phyloP scores from a whole-genome alignment of 441 rosid genomes.

The Arabidopsis hybrid region DNA sequence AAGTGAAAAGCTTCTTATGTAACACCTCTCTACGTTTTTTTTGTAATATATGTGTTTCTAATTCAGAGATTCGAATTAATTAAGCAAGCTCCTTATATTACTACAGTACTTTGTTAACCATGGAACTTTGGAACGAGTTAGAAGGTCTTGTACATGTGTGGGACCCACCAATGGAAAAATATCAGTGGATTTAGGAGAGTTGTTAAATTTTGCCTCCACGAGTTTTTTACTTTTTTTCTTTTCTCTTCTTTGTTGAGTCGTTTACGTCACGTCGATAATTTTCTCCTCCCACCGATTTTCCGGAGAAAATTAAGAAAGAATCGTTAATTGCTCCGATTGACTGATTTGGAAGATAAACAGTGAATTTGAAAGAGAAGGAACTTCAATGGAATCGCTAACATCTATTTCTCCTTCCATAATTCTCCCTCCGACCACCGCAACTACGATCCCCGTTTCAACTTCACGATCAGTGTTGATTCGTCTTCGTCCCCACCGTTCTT shows the following conservation, averaged over 20 bases:
- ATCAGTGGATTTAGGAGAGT: neutral
- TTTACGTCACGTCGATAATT: slow-evolving; percentile 56
- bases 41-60: slow-evolving; percentile 30
- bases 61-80: slow-evolving; percentile 22
- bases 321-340: slow-evolving; percentile 13
- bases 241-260: slow-evolving; percentile 14
- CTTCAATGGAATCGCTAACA: slow-evolving; percentile 70
- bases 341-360: slow-evolving; percentile 3
- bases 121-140: accelerated
- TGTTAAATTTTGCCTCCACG: slow-evolving; percentile 37
- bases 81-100: neutral
- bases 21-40: slow-evolving; percentile 23
- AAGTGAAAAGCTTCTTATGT: slow-evolving; percentile 13
- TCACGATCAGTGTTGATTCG: slow-evolving; percentile 42
- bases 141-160: neutral
- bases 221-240: neutral
- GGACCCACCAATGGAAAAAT: slow-evolving; percentile 35
- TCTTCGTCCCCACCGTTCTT: slow-evolving; percentile 30
- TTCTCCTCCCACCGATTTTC: slow-evolving; percentile 24
- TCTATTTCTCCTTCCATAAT: slow-evolving; percentile 73
- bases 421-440: slow-evolving; percentile 61
- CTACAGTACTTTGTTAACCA: neutral
- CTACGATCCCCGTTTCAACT: slow-evolving; percentile 48
- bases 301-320: slow-evolving; percentile 20
- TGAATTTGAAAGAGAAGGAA: neutral